A percentile compares a stretch with the other conserved stretches of the same genome.
phyloP scores from a whole-genome alignment of 148 eudicot genomes.

The Arbutus unedo region DNA sequence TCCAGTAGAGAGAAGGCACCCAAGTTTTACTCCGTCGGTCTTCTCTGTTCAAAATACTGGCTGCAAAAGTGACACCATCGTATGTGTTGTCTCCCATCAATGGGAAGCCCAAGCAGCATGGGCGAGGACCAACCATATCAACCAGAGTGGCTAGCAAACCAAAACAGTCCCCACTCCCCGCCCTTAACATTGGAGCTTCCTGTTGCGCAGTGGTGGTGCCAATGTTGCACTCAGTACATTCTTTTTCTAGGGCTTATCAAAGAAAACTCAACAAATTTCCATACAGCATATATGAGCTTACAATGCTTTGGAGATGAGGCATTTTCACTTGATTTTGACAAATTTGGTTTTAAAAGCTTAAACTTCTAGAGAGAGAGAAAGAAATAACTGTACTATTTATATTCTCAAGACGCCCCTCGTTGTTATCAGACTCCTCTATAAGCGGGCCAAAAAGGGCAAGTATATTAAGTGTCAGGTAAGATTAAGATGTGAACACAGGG shows the following conservation, averaged over 20 bases:
- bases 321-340: background rate
- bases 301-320: background rate
- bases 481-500: too few relatives aligned
- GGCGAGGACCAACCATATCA: background rate
- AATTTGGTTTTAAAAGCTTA: background rate
- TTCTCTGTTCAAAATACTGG: background rate
- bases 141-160: background rate
- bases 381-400: too few relatives aligned
- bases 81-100: too few relatives aligned
- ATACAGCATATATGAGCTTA: background rate
- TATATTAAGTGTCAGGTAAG: too few relatives aligned
- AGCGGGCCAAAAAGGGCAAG: too few relatives aligned
- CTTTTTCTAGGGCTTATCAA: background rate
- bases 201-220: background rate
- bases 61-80: too few relatives aligned
- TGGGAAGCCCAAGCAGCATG: background rate
- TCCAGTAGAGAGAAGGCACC: background rate
- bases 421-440: too few relatives aligned
- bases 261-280: background rate
- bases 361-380: too few relatives aligned
- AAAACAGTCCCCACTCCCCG: background rate
- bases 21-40: slow-evolving; percentile 1
- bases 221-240: background rate
- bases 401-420: too few relatives aligned
- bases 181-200: background rate